Conservation (phyloP, 495 filamentous ascomycete genomes). For the Terfezia claveryi region DNA sequence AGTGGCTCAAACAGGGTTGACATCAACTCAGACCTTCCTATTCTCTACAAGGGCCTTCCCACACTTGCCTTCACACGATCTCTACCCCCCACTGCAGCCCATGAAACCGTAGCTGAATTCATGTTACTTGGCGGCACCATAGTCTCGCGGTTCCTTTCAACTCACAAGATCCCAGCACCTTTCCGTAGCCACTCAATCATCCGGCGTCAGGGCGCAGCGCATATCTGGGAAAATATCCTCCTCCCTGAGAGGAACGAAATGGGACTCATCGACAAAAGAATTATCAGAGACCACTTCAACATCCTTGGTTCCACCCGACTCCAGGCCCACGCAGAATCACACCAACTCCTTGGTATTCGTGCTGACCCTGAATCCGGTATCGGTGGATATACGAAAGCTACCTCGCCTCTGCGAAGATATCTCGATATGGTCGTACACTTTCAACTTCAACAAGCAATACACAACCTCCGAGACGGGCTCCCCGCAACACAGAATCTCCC, state of each 20-base stretch:
- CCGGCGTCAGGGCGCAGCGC: neutral
- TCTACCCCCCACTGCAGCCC: conserved; percentile 11
- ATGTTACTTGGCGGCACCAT: conserved; percentile 66
- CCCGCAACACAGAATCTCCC: conserved; percentile 4
- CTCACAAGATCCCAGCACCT: conserved; percentile 54
- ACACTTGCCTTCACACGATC: conserved; percentile 21
- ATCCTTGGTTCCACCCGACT: neutral
- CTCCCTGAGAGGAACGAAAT: conserved; percentile 16
- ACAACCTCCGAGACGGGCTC: conserved; percentile 31
- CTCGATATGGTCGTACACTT: conserved; percentile 69
- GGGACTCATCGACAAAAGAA: conserved; percentile 23
- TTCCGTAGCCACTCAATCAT: conserved; percentile 31
- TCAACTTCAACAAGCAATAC: conserved; percentile 64
- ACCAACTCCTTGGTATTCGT: neutral
- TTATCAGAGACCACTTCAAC: neutral
- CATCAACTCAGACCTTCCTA: neutral
- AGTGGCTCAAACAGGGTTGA: conserved; percentile 1
- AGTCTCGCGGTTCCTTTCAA: conserved; percentile 48
- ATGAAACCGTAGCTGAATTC: conserved; percentile 31
- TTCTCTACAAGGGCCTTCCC: conserved; percentile 15
- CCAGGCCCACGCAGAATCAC: neutral
- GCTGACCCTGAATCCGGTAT: conserved; percentile 25
- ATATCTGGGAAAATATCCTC: conserved; percentile 18
- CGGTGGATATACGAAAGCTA: conserved; percentile 56
- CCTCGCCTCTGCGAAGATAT: conserved; percentile 69